phyloP scores from a whole-genome alignment of 371 early-diverging fungal genomes.

The Haplosporangium sp. region DNA sequence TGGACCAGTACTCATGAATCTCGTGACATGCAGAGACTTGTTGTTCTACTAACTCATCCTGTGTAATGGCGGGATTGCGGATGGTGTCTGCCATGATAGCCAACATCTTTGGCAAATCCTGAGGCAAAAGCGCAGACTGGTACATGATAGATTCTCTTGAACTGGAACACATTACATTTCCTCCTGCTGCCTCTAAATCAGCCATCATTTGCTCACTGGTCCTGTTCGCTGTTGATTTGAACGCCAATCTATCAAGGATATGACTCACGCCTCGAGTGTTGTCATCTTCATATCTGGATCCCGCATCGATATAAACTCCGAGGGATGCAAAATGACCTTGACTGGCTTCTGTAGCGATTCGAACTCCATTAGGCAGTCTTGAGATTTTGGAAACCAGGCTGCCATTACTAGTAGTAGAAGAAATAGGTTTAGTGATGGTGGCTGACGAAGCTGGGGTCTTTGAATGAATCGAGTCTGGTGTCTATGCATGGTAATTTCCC shows the following conservation, averaged over 20 bases:
- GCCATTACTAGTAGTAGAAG: constrained; percentile 16
- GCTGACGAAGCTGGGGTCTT: constrained; percentile 15
- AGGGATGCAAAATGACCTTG: constrained; percentile 92
- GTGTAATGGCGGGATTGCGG: constrained; percentile 75
- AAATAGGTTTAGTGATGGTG: constrained; percentile 1
- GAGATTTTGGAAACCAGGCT: constrained; percentile 65
- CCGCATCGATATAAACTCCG: constrained; percentile 92
- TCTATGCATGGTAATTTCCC: constrained; percentile 2
- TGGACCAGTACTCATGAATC: constrained; percentile 84
- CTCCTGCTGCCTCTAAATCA: constrained; percentile 88
- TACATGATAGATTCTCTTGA: constrained; percentile 96
- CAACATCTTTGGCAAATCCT: constrained; percentile 81
- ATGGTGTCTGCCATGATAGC: constrained; percentile 85
- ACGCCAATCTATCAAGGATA: constrained; percentile 90
- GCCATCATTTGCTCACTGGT: constrained; percentile 78
- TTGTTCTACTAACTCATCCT: constrained; percentile 87
- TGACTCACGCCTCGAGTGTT: constrained; percentile 83
- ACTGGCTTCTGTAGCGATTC: constrained; percentile 82
- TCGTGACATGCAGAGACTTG: constrained; percentile 86
- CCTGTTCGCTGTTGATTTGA: constrained; percentile 85
- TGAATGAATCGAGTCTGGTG: constrained; percentile 13
- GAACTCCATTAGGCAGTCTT: constrained; percentile 88
- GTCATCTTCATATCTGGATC: constrained; percentile 86
- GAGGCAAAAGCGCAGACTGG: constrained; percentile 90
- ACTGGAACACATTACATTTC: constrained; percentile 89